Conservation (phyloP, 2,329 filamentous ascomycete species). For the Dactylellina cionopaga region DNA sequence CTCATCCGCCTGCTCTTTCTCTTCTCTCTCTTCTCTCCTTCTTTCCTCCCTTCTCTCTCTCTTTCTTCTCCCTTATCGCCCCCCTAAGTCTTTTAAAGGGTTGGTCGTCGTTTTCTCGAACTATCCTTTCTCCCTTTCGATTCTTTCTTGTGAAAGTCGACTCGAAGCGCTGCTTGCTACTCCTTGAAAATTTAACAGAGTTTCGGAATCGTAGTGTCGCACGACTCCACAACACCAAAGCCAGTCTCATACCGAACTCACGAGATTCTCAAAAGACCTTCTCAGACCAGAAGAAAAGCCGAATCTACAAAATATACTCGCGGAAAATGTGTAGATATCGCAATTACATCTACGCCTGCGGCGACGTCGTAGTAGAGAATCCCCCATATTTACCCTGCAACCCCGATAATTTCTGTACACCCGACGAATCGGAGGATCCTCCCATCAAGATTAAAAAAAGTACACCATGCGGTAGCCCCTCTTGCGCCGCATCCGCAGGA, state of each 20-base stretch:
- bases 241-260: no score
- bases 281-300: background rate
- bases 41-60: conserved; percentile 6
- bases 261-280: background rate
- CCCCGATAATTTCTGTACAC: conserved; percentile 30
- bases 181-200: no score
- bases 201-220: no score
- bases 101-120: background rate
- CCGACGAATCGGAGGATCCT: conserved; percentile 18
- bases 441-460: conserved; percentile 42
- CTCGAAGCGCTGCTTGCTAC: no score
- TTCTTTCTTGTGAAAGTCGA: no score
- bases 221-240: no score
- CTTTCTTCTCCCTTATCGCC: conserved; percentile 24
- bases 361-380: conserved; percentile 20
- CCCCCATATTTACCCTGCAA: conserved; percentile 48
- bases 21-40: conserved; percentile 3
- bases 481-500: background rate
- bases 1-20: conserved; percentile 9
- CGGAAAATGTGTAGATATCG: conserved; percentile 46
- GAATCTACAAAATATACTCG: background rate
- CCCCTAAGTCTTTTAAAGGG: conserved; percentile 23
- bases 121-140: background rate
- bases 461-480: conserved; percentile 12
- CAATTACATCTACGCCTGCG: conserved; percentile 28